These are phyloP conservation scores for Scutellaria barbata DNA, from an alignment of 257 asterid genomes.

Conservation along the genomic window DNA sequence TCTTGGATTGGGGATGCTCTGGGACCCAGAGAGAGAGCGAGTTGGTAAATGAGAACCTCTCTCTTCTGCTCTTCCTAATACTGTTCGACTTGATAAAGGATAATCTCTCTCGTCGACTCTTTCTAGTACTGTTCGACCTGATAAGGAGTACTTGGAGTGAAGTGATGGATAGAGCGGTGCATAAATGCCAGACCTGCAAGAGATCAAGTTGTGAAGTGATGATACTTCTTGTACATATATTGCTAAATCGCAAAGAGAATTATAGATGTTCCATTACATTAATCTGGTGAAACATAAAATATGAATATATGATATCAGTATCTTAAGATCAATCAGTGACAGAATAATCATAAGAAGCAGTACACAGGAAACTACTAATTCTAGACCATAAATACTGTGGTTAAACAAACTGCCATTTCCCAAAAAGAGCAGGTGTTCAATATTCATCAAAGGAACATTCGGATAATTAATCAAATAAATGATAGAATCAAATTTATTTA, in stretches of 20 bases:
- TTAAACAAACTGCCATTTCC: not conserved
- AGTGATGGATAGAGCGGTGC: conserved; percentile 45
- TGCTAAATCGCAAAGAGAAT: not conserved
- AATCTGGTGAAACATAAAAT: too few relatives aligned
- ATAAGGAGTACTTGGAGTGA: conserved; percentile 42
- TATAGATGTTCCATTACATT: not conserved
- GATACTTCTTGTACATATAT: conserved; percentile 2
- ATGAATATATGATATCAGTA: too few relatives aligned
- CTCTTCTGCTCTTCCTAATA: conserved; percentile 30
- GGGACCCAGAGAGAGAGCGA: conserved; percentile 30
- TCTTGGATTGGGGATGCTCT: conserved; percentile 34
- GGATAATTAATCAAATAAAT: not conserved
- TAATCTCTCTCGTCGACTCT: conserved; percentile 32
- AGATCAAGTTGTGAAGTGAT: conserved; percentile 29
- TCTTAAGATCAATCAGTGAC: not conserved
- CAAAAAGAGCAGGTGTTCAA: not conserved
- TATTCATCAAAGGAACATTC: conserved; percentile 5
- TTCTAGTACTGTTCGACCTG: conserved; percentile 34
- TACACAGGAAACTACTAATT: not conserved
- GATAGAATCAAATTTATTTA: not conserved
- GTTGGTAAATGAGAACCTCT: conserved; percentile 14
- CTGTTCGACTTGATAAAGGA: conserved; percentile 33
- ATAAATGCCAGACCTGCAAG: conserved; percentile 63
- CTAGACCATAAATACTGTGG: not conserved
- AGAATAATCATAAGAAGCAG: not conserved